Base-by-base conservation (phyloP, 2,329 filamentous ascomycete genomes). In the Colletotrichum incanum region DNA sequence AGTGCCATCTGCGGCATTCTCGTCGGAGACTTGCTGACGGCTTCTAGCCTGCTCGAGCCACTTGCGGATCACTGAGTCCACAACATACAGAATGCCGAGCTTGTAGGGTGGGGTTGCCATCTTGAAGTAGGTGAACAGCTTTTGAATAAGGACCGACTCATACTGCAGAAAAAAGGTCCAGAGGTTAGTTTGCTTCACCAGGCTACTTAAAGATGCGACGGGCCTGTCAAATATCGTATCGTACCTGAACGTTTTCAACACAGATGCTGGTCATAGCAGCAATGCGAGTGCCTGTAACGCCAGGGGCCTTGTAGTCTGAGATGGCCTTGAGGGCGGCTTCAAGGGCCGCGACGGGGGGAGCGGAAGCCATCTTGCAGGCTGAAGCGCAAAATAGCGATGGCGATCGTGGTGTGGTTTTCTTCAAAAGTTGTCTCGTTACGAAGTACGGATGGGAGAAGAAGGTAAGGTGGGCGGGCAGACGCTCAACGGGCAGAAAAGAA, bases 11-110 rank as follows among this genome's bases (percentile, higher is more conserved):
- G 92, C 91, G 76, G 95, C 94, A 83, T 91, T 89, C 83, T 90
- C 92, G 85, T 93, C 93, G 83, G 95, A 90, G 80, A 93, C 85
- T 82, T 98, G 95, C 79, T 93, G 94, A 77, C 93, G 90, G 80
- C 92, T 90, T 85, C 95, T 96, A 80, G 96, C 96, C 85, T 95
- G 93, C 83, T 98, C 96, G 87, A 98, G 92, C 96, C 96, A 99
- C 87, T 97, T 96, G 85, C 96, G 94, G 83, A 95, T 96, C 90
- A 99, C 95, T 88, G 96, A 98, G 89, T 99, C 96, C 95, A 99
- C 94, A 86, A 98, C 95, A 92, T 99, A 99, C 86, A 99, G 92
- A 81, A 98, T 95, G 85, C 96, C 96, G 84, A 99, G 90, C 86
- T 99, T 99, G 90, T 99, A 96, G 82, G 95, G 97, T 82, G 91